Evolutionary conservation across 2,329 filamentous ascomycete genomes (phyloP).

Genomic region (Venturiaceae sp.): DNA sequence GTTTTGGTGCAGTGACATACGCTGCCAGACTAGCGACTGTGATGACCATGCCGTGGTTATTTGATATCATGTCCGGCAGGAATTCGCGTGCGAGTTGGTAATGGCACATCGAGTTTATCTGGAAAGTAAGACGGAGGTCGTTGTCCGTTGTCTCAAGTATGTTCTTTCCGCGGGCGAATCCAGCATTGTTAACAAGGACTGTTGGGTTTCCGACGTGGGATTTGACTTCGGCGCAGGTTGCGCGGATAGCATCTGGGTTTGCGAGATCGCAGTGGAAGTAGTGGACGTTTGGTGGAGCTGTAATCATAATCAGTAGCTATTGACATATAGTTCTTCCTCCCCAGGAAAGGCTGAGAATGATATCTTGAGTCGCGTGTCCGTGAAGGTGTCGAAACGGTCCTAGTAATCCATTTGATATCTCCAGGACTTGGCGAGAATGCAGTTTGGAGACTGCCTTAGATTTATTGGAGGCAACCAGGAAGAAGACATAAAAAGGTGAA

Average conservation of each 20-base stretch:
- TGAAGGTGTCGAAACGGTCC: too few relatives aligned
- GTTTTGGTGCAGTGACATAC: constrained; percentile 49
- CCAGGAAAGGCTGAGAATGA: too few relatives aligned
- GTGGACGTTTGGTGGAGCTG: constrained; percentile 44
- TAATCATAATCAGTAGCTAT: constrained; percentile 9
- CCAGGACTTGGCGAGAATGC: too few relatives aligned
- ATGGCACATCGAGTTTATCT: constrained; percentile 60
- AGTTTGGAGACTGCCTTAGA: too few relatives aligned
- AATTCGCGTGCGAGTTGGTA: constrained; percentile 60
- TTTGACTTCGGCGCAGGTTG: constrained; percentile 44
- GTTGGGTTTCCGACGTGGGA: constrained; percentile 53
- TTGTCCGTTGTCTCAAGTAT: constrained; percentile 49
- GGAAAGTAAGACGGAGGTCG: constrained; percentile 57
- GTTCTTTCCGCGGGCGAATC: constrained; percentile 50
- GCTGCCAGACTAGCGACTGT: constrained; percentile 58
- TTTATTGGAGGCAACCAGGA: neutral
- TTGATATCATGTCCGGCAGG: constrained; percentile 52
- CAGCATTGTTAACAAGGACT: constrained; percentile 64
- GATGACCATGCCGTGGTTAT: constrained; percentile 64
- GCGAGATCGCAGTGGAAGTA: constrained; percentile 65
- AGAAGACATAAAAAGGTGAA: neutral
- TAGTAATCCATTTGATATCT: too few relatives aligned
- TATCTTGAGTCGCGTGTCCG: too few relatives aligned
- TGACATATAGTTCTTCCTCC: neutral
- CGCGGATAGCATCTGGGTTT: constrained; percentile 41